phyloP scores from a whole-genome alignment of 257 asterid species.

The Marsdenia floribunda region DNA sequence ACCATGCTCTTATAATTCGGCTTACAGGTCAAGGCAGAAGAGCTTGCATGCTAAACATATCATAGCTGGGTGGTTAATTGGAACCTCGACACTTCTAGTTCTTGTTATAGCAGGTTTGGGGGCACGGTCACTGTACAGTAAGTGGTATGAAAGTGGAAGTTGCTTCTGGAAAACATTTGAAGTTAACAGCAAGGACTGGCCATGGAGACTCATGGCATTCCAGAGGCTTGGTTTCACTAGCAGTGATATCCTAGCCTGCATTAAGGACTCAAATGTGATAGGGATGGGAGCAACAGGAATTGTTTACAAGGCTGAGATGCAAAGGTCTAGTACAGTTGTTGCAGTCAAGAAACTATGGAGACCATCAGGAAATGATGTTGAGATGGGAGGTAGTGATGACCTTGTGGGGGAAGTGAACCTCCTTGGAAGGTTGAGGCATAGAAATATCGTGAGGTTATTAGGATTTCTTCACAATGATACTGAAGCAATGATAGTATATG shows the following conservation, averaged over 20 bases:
- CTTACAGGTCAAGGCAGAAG: conserved; percentile 22
- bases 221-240: conserved; percentile 68
- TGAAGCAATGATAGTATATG: conserved; percentile 55
- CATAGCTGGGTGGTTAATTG: conserved; percentile 55
- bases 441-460: conserved; percentile 55
- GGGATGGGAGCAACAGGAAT: conserved; percentile 80
- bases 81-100: conserved; percentile 39
- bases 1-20: conserved; percentile 43
- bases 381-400: conserved; percentile 47
- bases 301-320: conserved; percentile 68
- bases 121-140: conserved; percentile 35
- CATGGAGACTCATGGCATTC: conserved; percentile 81
- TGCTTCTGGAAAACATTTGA: conserved; percentile 51
- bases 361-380: conserved; percentile 47
- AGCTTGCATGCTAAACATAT: conserved; percentile 42
- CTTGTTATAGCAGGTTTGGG: conserved; percentile 38
- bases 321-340: conserved; percentile 35
- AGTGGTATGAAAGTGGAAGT: conserved; percentile 45
- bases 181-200: conserved; percentile 51
- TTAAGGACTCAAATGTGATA: conserved; percentile 60
- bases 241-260: conserved; percentile 56
- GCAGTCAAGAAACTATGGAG: conserved; percentile 82
- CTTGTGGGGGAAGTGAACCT: conserved; percentile 68
- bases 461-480: conserved; percentile 64
- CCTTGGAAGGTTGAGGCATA: conserved; percentile 52